Base-by-base conservation (phyloP, 2,329 filamentous ascomycete genomes). In the Geoglossum cookeanum region DNA sequence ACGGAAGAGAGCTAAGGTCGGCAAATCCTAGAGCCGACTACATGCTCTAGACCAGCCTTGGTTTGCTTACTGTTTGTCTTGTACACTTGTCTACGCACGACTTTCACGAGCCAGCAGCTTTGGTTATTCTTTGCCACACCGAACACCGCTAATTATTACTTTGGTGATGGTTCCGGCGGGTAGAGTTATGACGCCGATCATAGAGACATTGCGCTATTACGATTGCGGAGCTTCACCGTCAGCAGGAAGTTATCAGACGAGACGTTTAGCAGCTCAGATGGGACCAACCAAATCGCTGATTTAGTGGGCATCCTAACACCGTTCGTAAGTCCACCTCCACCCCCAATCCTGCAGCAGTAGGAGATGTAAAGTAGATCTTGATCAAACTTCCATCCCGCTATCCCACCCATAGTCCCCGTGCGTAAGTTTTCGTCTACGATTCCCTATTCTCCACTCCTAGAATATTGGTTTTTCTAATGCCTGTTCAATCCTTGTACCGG, bases 181-280 rank as follows among this genome's bases (percentile, higher is more conserved):
- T 65, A 91, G 84, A 87, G 85, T 52, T 94, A 85, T 66, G 73
- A 79, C 49, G 76, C 78, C 22, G 81, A 86, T 58, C 86, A 95
- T 66, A 73, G 78, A 47, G 85, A 95, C 63, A 89, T 95, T 64
- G 80, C 83, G 57, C 75, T 96, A 56, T 74, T 95, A 57, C 85
- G 88, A 63, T 75, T 96, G 65, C 78, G 82, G 60, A 92, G 83
- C 68, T 95, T 85, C 67, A 90, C 85, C 0, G 70, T 94, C 27
- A 77, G 80, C 42, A 81, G 75, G 59, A 80, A 80, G 65, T 69
- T 95, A 39, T 67, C 75, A 11, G 87, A 90, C 63, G 69, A 75
- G 8, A 74, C 86, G 53, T 74, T 94, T 22, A 73, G 81, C 39
- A 74, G 75, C 51, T 71, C 78, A 52, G 72, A 80, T 64, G 80